Conservation (phyloP, 2,329 filamentous ascomycete species). For the Coccinonectria pachysandricola region DNA sequence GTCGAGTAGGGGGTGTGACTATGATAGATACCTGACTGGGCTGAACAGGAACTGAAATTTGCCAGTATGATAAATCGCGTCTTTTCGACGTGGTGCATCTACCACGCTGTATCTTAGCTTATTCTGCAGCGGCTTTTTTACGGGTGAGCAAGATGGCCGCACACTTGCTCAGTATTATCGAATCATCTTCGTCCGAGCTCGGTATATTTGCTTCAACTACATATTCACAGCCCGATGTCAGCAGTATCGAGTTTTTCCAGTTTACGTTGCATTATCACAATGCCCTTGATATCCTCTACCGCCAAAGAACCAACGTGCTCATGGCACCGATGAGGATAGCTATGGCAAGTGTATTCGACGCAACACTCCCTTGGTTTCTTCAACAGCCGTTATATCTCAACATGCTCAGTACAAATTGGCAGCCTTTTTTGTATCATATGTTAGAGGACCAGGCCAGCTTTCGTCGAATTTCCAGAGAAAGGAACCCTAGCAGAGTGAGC, state of each 20-base stretch:
- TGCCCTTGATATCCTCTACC: slow-evolving; percentile 21
- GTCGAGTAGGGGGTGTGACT: no score
- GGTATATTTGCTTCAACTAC: slow-evolving; percentile 9
- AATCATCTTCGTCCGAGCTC: slow-evolving; percentile 16
- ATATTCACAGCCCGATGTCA: slow-evolving; percentile 8
- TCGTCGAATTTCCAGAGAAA: slow-evolving; percentile 9
- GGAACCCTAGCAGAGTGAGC: slow-evolving; percentile 5
- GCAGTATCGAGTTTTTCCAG: slow-evolving; percentile 9
- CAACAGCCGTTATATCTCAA: slow-evolving; percentile 13
- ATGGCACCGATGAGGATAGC: slow-evolving; percentile 23
- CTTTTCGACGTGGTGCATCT: slow-evolving; percentile 21
- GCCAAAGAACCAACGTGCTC: slow-evolving; percentile 11
- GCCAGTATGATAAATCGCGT: slow-evolving; percentile 12
- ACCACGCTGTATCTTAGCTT: slow-evolving; percentile 23
- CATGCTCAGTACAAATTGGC: slow-evolving; percentile 18
- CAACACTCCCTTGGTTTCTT: slow-evolving; percentile 18
- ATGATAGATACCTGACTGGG: no score
- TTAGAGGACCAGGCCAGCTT: slow-evolving; percentile 19
- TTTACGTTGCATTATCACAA: slow-evolving; percentile 19
- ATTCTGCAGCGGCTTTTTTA: slow-evolving; percentile 21
- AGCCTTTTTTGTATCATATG: slow-evolving; percentile 13
- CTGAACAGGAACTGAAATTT: slow-evolving; percentile 18
- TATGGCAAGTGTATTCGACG: slow-evolving; percentile 22
- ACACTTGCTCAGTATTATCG: slow-evolving; percentile 19
- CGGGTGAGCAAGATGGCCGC: slow-evolving; percentile 18